Evolutionary conservation across 2,329 filamentous ascomycete species (phyloP).

Genomic region (Dothidotthia symphoricarpi): DNA sequence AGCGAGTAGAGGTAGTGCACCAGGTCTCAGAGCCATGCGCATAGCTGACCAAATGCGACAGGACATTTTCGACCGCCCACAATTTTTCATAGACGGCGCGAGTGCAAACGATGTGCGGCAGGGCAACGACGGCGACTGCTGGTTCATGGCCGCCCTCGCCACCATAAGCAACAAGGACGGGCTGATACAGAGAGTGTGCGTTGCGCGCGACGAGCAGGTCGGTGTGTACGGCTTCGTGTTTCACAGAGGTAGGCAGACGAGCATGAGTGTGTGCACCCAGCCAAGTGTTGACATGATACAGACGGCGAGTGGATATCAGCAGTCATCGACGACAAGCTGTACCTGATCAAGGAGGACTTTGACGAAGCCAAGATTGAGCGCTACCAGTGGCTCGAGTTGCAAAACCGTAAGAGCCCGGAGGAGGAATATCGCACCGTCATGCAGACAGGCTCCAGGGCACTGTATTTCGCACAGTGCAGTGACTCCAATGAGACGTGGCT

Average conservation of each 20-base stretch:
- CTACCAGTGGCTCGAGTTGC: constrained; percentile 69
- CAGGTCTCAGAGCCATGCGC: background rate
- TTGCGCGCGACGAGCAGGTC: constrained; percentile 68
- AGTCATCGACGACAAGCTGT: constrained; percentile 88
- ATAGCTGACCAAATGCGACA: constrained; percentile 40
- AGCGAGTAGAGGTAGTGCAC: constrained; percentile 58
- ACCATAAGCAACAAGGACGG: constrained; percentile 72
- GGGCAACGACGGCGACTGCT: constrained; percentile 77
- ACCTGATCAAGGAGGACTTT: constrained; percentile 77
- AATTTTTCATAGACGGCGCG: constrained; percentile 75
- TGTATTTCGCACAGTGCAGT: constrained; percentile 75
- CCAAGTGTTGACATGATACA: constrained; percentile 32
- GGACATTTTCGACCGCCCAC: constrained; percentile 74
- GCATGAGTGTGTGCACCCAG: constrained; percentile 2
- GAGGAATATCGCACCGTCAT: constrained; percentile 66
- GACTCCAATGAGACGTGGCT: constrained; percentile 82
- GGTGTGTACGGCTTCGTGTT: constrained; percentile 88
- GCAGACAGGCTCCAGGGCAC: constrained; percentile 71
- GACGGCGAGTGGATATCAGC: constrained; percentile 91
- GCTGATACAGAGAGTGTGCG: constrained; percentile 70
- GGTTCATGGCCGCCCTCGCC: constrained; percentile 78
- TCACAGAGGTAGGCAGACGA: constrained; percentile 55
- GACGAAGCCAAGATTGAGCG: constrained; percentile 72
- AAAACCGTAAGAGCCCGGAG: constrained; percentile 69
- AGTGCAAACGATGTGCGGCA: constrained; percentile 76